A percentile compares a stretch with the other conserved stretches of the same genome.
phyloP scores from a whole-genome alignment of 208 protist species.

The Leptomonas pyrrhocoris region DNA sequence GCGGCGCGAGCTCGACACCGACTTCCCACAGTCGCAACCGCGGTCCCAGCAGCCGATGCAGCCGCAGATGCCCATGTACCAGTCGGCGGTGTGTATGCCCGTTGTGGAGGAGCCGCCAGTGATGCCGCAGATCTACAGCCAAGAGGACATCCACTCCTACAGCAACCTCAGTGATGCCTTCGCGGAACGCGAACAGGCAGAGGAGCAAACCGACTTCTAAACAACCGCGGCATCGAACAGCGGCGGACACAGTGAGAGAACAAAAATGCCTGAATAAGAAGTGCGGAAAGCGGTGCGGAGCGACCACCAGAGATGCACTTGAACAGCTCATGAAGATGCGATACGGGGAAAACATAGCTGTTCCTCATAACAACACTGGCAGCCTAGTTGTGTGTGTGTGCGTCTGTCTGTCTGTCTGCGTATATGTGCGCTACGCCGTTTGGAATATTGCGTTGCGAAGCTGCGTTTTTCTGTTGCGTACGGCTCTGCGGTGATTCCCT shows the following conservation, averaged over 20 bases:
- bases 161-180: conserved; percentile 59
- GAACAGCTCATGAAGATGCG: too few relatives aligned
- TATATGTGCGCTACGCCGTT: neutral
- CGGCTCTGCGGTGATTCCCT: too few relatives aligned
- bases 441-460: neutral
- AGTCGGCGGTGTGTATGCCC: conserved; percentile 13
- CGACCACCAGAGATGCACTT: too few relatives aligned
- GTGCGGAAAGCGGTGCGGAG: neutral
- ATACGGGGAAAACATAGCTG: too few relatives aligned
- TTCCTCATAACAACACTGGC: too few relatives aligned
- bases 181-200: conserved; percentile 23
- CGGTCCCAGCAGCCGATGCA: conserved; percentile 3
- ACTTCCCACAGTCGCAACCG: neutral
- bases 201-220: conserved; percentile 30
- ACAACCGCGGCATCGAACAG: neutral
- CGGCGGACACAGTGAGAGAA: neutral
- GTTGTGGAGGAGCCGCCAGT: conserved; percentile 24
- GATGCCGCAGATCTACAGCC: conserved; percentile 44
- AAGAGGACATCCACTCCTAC: conserved; percentile 56
- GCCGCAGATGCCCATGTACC: conserved; percentile 11
- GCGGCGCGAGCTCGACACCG: conserved; percentile 7
- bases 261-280: too few relatives aligned
- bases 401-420: too few relatives aligned
- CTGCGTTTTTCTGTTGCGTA: neutral
- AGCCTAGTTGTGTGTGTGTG: neutral